A percentile compares a stretch with the other conserved stretches of the same genome.
These are phyloP conservation scores for Erythrophleum fordii DNA, from an alignment of 306 rosid species.

Conservation along the genomic window DNA sequence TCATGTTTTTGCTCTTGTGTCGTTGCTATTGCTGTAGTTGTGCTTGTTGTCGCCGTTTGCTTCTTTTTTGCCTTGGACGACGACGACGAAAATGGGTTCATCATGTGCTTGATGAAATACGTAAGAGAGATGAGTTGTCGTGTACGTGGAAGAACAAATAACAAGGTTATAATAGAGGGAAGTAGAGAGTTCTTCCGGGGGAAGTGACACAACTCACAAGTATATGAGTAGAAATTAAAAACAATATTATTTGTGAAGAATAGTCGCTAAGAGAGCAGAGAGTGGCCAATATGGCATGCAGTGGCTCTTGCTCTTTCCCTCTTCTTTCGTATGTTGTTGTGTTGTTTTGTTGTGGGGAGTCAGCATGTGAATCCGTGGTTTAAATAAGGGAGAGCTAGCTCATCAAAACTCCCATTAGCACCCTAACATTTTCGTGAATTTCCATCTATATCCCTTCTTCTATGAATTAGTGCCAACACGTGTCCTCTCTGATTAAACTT, in stretches of 20 bases:
- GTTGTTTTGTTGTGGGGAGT: constrained; percentile 44
- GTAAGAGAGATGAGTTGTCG: constrained; percentile 10
- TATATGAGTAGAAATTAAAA: background rate
- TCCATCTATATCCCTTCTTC: constrained; percentile 18
- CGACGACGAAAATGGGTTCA: constrained; percentile 43
- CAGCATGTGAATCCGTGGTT: constrained; percentile 45
- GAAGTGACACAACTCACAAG: background rate
- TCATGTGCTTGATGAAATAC: constrained; percentile 23
- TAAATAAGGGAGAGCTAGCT: constrained; percentile 44
- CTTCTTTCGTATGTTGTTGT: constrained; percentile 12
- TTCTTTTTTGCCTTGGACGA: constrained; percentile 48
- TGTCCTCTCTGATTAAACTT: constrained; percentile 32
- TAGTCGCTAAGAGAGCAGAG: background rate
- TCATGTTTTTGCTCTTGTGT: constrained; percentile 38
- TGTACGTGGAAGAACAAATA: constrained; percentile 9
- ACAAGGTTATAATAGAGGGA: background rate
- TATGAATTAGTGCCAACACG: constrained; percentile 43
- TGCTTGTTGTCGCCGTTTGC: constrained; percentile 40
- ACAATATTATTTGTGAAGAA: constrained; percentile 12
- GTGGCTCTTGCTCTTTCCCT: constrained; percentile 37
- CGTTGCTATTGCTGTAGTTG: background rate
- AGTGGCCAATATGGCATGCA: constrained; percentile 35
- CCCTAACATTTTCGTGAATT: constrained; percentile 13
- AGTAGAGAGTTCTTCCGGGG: background rate
- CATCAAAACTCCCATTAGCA: background rate